A percentile compares a stretch with the other conserved stretches of the same genome.
Conservation (phyloP, 495 filamentous ascomycete species). For the Entonaema liquescens region DNA sequence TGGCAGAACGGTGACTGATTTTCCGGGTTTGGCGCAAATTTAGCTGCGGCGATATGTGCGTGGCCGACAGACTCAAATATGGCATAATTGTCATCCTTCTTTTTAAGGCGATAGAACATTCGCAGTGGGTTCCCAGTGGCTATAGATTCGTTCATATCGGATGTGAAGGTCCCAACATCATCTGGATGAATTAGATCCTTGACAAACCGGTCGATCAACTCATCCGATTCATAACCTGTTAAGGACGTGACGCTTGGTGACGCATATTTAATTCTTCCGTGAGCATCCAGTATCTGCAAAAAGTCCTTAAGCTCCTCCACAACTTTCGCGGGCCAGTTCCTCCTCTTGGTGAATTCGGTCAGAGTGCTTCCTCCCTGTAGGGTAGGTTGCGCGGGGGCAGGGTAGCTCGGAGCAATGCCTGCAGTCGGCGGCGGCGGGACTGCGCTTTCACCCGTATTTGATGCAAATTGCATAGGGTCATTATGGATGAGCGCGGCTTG, state of each 20-base stretch:
- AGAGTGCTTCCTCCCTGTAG: constrained; percentile 68
- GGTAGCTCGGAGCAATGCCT: constrained; percentile 30
- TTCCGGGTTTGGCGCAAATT: constrained; percentile 67
- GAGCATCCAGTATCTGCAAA: constrained; percentile 83
- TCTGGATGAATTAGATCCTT: constrained; percentile 86
- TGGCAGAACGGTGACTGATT: constrained; percentile 76
- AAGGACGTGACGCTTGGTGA: constrained; percentile 82
- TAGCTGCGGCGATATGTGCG: constrained; percentile 82
- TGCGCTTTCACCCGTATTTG: constrained; percentile 37
- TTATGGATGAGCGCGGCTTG: constrained; percentile 37
- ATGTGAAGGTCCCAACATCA: constrained; percentile 82
- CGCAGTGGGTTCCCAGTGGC: constrained; percentile 79
- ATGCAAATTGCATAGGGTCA: constrained; percentile 38
- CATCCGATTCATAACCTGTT: constrained; percentile 75
- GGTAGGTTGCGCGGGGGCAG: constrained; percentile 50
- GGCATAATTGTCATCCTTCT: constrained; percentile 73
- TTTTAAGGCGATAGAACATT: constrained; percentile 89
- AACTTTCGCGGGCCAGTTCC: constrained; percentile 89
- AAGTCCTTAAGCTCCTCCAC: constrained; percentile 91
- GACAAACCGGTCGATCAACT: constrained; percentile 78
- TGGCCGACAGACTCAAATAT: constrained; percentile 93
- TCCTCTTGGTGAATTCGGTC: constrained; percentile 83
- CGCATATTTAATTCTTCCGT: constrained; percentile 83
- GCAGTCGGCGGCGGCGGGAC: constrained; percentile 60
- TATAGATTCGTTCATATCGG: constrained; percentile 92